Base-by-base conservation (phyloP, 2,329 filamentous ascomycete species). In the Phialemonium atrogriseum region DNA sequence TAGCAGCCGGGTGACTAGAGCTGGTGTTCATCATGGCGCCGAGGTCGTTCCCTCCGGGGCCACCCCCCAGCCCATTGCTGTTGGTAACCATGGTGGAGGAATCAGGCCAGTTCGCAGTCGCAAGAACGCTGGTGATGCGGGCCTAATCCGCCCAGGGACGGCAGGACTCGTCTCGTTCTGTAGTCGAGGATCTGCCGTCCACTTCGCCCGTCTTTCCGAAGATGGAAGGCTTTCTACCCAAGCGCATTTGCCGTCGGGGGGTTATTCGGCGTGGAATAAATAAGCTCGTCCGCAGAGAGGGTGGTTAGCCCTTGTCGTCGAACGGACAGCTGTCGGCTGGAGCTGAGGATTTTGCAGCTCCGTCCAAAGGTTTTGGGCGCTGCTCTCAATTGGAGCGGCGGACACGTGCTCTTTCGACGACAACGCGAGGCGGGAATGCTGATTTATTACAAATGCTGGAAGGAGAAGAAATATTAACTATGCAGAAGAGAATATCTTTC, bases 1-100 rank as follows among this genome's bases (percentile, higher is more conserved):
- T 77, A 40, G 70, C 70, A 46, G 68, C 68, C 24, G 70, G 72
- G 44, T 72, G 63, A 51, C 66, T 68, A 38, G 57, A 48, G 46
- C 58, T 55, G 48, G 62, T 59, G 44, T 57, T 51, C 51, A 62
- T 61, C 60, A 62, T 64, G 51, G 54, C 58, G 43, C 50, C 56
- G 42, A 59, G 57, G 30, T 69, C 65, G 56, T 64, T 60, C 37
- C 60, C 59, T 43, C 58, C 62, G 47, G 55, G 54, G 47, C 43
- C 38, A 20, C 46, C 50, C 31, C 50, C 50, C 28, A 55, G 42
- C 36, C 56, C 58, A 43, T 57, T 58, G 35, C 53, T 51, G 39
- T 54, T 57, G 34, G 54, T 51, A 43, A 55, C 59, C 62, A 65
- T 64, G 35, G 49, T 49, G 33, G 37, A 31, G 28, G 32, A 26